These are phyloP conservation scores for Glycine latifolia DNA, from an alignment of 306 rosid genomes.

Conservation along the genomic window DNA sequence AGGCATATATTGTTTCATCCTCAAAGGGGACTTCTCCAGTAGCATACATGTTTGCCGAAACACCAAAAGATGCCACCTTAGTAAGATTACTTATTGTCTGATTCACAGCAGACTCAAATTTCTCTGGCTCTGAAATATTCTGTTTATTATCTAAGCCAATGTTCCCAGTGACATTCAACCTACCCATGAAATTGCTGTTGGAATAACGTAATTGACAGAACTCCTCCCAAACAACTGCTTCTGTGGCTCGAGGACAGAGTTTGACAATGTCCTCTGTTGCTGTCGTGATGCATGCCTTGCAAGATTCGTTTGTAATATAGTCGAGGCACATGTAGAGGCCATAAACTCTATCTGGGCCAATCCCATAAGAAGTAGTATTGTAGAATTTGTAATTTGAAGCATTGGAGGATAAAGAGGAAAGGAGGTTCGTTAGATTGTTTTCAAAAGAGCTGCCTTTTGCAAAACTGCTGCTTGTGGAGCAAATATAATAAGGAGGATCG, in stretches of 20 bases:
- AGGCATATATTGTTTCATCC: constrained; percentile 53
- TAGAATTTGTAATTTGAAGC: constrained; percentile 47
- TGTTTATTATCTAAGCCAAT: constrained; percentile 32
- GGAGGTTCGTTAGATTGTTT: constrained; percentile 44
- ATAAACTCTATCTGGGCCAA: constrained; percentile 42
- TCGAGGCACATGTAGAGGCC: constrained; percentile 59
- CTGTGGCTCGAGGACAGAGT: constrained; percentile 57
- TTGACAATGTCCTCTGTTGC: constrained; percentile 44
- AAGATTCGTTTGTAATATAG: constrained; percentile 48
- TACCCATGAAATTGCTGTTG: constrained; percentile 54
- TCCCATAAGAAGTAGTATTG: constrained; percentile 41
- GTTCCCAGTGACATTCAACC: constrained; percentile 48
- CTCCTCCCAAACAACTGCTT: constrained; percentile 72
- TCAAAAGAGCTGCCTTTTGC: constrained; percentile 38
- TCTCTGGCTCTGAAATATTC: constrained; percentile 49
- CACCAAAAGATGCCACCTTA: constrained; percentile 47
- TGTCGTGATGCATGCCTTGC: constrained; percentile 49
- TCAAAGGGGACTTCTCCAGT: constrained; percentile 48
- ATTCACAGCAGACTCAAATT: constrained; percentile 50
- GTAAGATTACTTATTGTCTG: constrained; percentile 51
- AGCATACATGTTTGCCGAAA: constrained; percentile 57
- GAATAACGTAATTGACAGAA: constrained; percentile 65
- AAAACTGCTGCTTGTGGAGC: constrained; percentile 43
- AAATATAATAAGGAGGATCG: constrained; percentile 53
- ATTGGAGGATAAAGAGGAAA: constrained; percentile 45